Evolutionary conservation across 2,329 filamentous ascomycete genomes (phyloP).

Genomic region (Dothiorella sarmentorum): DNA sequence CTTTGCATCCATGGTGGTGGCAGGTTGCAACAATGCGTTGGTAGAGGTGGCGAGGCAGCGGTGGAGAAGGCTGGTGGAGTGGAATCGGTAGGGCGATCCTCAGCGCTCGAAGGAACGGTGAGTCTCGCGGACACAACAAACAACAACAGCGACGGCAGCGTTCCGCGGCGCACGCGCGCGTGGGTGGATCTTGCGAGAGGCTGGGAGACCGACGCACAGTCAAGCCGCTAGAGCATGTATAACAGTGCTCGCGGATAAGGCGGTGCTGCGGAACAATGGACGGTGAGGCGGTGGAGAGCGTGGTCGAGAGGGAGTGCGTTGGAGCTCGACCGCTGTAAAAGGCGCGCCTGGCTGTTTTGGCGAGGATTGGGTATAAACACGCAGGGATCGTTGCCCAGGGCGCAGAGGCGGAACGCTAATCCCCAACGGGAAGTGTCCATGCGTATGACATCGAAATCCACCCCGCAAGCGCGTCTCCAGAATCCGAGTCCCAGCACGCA

Average conservation of each 20-base stretch:
- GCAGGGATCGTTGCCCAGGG: background rate
- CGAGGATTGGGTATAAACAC: background rate
- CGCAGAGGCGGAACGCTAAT: too few species aligned
- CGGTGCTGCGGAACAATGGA: conserved; percentile 37
- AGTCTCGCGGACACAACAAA: conserved; percentile 11
- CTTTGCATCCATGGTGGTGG: conserved; percentile 45
- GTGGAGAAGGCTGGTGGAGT: conserved; percentile 7
- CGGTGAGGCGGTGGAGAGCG: conserved; percentile 24
- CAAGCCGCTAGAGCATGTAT: conserved; percentile 32
- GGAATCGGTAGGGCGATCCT: conserved; percentile 11
- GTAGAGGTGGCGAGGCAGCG: conserved; percentile 22
- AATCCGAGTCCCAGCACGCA: background rate
- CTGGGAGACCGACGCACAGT: conserved; percentile 2
- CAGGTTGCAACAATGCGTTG: conserved; percentile 8
- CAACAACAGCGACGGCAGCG: conserved; percentile 5
- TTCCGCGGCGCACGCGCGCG: conserved; percentile 6
- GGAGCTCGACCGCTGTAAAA: conserved; percentile 20
- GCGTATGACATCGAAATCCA: too few species aligned
- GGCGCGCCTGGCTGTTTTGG: background rate
- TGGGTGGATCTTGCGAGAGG: conserved; percentile 26
- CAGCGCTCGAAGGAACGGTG: conserved; percentile 7
- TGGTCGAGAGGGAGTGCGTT: conserved; percentile 7
- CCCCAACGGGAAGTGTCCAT: too few species aligned
- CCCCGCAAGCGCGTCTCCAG: conserved; percentile 4
- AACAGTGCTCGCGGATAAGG: conserved; percentile 37